These are phyloP conservation scores for Exophiala xenobiotica DNA, from an alignment of 2,329 filamentous ascomycete species.

Conservation along the genomic window DNA sequence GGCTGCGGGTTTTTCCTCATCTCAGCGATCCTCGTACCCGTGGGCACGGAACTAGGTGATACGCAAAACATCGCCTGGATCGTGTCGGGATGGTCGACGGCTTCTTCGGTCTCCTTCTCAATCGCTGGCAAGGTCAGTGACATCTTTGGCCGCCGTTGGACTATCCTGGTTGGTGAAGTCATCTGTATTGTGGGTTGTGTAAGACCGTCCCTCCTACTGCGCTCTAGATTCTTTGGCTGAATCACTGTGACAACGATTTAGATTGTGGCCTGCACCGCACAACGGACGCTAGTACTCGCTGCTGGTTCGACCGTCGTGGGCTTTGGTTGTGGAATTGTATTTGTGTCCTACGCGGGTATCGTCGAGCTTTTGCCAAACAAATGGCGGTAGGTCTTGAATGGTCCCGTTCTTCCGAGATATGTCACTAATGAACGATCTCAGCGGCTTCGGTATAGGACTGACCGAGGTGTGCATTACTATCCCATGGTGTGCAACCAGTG, in stretches of 20 bases:
- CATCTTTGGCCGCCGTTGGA: conserved; percentile 7
- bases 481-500: conserved; percentile 39
- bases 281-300: conserved; percentile 10
- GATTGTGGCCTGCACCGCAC: background rate
- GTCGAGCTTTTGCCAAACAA: conserved; percentile 41
- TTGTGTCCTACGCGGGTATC: conserved; percentile 39
- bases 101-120: background rate
- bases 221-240: too few species aligned
- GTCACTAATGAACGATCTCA: too few species aligned
- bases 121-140: background rate
- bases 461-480: conserved; percentile 39
- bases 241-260: too few species aligned
- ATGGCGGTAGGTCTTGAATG: too few species aligned
- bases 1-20: conserved; percentile 33
- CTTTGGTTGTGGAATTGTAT: conserved; percentile 41
- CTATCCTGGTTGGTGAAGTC: conserved; percentile 24
- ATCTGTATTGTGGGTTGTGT: conserved; percentile 39
- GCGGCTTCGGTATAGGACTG: conserved; percentile 31
- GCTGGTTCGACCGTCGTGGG: conserved; percentile 37
- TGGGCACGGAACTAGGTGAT: conserved; percentile 2
- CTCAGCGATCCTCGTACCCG: conserved; percentile 8
- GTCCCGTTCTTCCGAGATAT: too few species aligned
- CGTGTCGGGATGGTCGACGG: background rate
- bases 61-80: conserved; percentile 1
- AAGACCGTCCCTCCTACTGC: too few species aligned